Percentiles rank a stretch among this genome's conserved stretches.
phyloP scores from a whole-genome alignment of 2,329 filamentous ascomycete genomes.

The Trematosphaeria pertusa region DNA sequence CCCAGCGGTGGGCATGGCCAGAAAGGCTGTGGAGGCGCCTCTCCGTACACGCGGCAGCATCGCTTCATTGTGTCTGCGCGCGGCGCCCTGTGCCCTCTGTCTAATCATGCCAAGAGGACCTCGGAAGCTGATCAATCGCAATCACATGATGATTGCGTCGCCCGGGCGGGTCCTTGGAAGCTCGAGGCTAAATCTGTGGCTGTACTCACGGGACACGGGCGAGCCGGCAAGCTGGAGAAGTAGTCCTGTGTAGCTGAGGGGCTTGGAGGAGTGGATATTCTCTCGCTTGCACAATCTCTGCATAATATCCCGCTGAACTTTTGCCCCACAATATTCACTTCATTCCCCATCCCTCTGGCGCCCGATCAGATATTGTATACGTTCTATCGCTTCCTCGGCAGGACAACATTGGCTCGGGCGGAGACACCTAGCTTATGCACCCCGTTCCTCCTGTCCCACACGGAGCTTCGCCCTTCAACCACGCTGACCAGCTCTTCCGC shows the following conservation, averaged over 20 bases:
- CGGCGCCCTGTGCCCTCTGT: too few relatives aligned
- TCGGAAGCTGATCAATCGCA: too few relatives aligned
- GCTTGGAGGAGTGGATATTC: too few relatives aligned
- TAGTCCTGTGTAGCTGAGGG: background rate
- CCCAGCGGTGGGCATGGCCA: conserved; percentile 6
- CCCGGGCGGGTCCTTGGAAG: background rate
- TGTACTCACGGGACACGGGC: background rate
- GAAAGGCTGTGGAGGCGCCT: too few relatives aligned
- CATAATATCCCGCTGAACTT: too few relatives aligned
- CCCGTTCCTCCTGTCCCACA: conserved; percentile 81
- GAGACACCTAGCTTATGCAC: conserved; percentile 84
- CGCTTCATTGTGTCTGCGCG: too few relatives aligned
- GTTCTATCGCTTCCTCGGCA: conserved; percentile 40
- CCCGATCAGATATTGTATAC: too few relatives aligned
- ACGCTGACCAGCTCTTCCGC: conserved; percentile 88
- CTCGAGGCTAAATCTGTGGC: background rate
- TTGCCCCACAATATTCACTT: conserved; percentile 9
- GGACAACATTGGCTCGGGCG: conserved; percentile 73
- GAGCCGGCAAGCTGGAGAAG: background rate
- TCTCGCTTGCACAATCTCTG: too few relatives aligned
- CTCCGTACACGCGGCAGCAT: too few relatives aligned
- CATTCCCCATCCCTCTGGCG: background rate
- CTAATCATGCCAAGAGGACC: too few relatives aligned
- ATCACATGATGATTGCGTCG: conserved; percentile 13
- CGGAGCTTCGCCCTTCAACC: conserved; percentile 80